These are phyloP conservation scores for Camillea tinctor DNA, from an alignment of 2,329 filamentous ascomycete species.

Conservation along the genomic window DNA sequence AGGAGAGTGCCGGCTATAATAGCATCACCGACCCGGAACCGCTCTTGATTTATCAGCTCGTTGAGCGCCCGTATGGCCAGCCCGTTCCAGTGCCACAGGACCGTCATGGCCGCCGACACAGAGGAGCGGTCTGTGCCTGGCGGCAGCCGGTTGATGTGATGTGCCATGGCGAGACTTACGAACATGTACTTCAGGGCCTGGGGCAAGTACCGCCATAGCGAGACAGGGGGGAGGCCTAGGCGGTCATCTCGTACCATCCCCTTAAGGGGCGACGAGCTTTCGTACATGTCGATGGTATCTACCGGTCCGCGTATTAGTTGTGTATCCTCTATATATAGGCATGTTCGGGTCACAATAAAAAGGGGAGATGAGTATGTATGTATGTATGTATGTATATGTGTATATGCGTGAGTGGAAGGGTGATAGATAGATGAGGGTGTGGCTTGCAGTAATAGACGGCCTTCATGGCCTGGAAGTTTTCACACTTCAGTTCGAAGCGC, in stretches of 20 bases:
- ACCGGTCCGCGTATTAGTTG: constrained; percentile 1
- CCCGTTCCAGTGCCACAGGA: constrained; percentile 28
- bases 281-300: constrained; percentile 35
- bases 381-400: background rate
- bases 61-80: constrained; percentile 30
- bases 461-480: constrained; percentile 22
- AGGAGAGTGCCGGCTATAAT: constrained; percentile 30
- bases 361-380: no score
- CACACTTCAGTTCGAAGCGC: constrained; percentile 18
- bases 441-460: constrained; percentile 33
- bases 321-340: background rate
- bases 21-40: constrained; percentile 20
- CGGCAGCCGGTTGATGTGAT: constrained; percentile 18
- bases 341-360: background rate
- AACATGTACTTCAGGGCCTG: constrained; percentile 17
- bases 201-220: constrained; percentile 11
- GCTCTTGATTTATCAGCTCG: constrained; percentile 23
- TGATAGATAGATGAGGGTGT: background rate
- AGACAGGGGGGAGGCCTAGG: constrained; percentile 10
- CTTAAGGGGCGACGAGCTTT: constrained; percentile 15
- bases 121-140: constrained; percentile 4
- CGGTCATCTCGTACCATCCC: constrained; percentile 9
- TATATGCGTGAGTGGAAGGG: background rate
- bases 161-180: constrained; percentile 20
- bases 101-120: constrained; percentile 4